Evolutionary conservation across 192 early-diverging fungal genomes (phyloP).

Genomic region (Paraglomus occultum): DNA sequence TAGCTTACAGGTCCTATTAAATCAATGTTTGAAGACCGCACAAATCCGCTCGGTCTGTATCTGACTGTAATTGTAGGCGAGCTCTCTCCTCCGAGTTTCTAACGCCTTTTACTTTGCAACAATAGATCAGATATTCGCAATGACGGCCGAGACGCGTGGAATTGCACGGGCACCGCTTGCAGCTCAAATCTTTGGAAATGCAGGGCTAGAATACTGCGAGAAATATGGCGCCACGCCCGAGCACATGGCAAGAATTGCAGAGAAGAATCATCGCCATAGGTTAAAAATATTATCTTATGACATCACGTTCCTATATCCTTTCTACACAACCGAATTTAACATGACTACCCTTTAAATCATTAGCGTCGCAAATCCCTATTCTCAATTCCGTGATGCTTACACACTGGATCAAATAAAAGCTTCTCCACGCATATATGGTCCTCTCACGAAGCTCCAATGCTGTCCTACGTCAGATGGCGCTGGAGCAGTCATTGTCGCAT

Average conservation of each 20-base stretch:
- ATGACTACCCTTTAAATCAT: too few relatives aligned
- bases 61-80: neutral
- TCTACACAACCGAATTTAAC: too few relatives aligned
- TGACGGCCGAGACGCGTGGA: slow-evolving; percentile 59
- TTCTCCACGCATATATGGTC: slow-evolving; percentile 65
- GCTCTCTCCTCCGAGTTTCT: neutral
- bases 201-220: slow-evolving; percentile 68
- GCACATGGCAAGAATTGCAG: slow-evolving; percentile 65
- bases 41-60: slow-evolving; percentile 54
- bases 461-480: slow-evolving; percentile 75
- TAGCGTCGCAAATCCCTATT: slow-evolving; percentile 65
- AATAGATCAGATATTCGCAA: slow-evolving; percentile 52
- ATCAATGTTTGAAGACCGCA: slow-evolving; percentile 54
- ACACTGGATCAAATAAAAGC: slow-evolving; percentile 61
- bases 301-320: too few relatives aligned
- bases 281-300: slow-evolving; percentile 20
- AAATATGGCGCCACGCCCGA: slow-evolving; percentile 57
- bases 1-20: slow-evolving; percentile 43
- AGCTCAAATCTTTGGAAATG: slow-evolving; percentile 72
- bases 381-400: slow-evolving; percentile 64
- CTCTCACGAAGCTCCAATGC: slow-evolving; percentile 72
- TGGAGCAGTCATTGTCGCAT: slow-evolving; percentile 62
- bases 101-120: slow-evolving; percentile 1
- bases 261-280: slow-evolving; percentile 72
- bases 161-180: slow-evolving; percentile 55